Percentiles rank a stretch among this genome's conserved stretches.
phyloP scores from a whole-genome alignment of 805 yeast species.

The Naumovozyma castellii region DNA sequence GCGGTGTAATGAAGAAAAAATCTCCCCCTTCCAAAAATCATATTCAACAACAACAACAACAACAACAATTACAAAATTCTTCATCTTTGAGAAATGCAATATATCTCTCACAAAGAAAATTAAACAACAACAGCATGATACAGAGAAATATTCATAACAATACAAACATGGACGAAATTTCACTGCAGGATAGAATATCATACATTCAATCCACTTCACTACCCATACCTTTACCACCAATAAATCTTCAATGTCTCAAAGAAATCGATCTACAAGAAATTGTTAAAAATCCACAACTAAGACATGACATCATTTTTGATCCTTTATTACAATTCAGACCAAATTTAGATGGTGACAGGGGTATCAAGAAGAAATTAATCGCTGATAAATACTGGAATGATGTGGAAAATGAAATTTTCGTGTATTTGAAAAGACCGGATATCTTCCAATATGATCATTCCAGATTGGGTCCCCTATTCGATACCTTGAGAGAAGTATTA shows the following conservation, averaged over 20 bases:
- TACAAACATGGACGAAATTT: slow-evolving; percentile 2
- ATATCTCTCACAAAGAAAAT: slow-evolving; percentile 6
- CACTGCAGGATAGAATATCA: slow-evolving; percentile 20
- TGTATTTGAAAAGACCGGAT: slow-evolving; percentile 28
- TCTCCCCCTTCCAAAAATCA: slow-evolving; percentile 2
- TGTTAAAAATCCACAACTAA: slow-evolving; percentile 78
- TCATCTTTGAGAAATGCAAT: slow-evolving; percentile 6
- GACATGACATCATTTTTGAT: slow-evolving; percentile 89
- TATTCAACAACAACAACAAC: slow-evolving; percentile 3
- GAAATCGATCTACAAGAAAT: slow-evolving; percentile 86
- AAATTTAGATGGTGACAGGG: slow-evolving; percentile 84
- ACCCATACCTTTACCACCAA: slow-evolving; percentile 65
- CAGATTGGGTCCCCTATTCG: slow-evolving; percentile 59
- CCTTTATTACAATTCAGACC: slow-evolving; percentile 89
- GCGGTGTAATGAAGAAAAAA: slow-evolving; percentile 9
- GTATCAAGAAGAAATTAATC: slow-evolving; percentile 61
- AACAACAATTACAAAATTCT: neutral
- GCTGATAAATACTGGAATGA: slow-evolving; percentile 81
- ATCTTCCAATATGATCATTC: slow-evolving; percentile 28
- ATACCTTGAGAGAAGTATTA: slow-evolving; percentile 69
- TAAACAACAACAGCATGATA: slow-evolving; percentile 1
- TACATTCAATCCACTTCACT: slow-evolving; percentile 14
- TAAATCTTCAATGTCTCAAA: slow-evolving; percentile 66
- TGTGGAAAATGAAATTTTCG: slow-evolving; percentile 57
- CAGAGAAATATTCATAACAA: slow-evolving; percentile 1